These are phyloP conservation scores for Phytophthora capsici DNA, from an alignment of 352 stramenopile species.

Conservation along the genomic window DNA sequence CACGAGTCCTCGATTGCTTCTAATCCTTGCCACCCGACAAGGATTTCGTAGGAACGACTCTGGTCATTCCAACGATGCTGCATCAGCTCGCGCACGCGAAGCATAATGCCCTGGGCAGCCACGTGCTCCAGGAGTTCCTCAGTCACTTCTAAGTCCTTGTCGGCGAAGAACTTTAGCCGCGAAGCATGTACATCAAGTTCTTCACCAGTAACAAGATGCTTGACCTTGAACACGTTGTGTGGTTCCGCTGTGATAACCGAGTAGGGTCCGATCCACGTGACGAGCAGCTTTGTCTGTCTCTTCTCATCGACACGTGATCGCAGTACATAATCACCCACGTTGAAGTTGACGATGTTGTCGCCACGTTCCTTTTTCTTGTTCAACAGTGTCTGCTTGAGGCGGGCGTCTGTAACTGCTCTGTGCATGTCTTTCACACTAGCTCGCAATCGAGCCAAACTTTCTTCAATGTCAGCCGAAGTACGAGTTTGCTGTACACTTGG, in stretches of 20 bases:
- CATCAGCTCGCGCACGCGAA: not conserved
- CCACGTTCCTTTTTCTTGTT: conserved; percentile 17
- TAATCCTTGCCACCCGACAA: conserved; percentile 21
- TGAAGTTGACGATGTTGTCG: conserved; percentile 28
- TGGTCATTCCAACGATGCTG: conserved; percentile 16
- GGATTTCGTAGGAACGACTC: conserved; percentile 16
- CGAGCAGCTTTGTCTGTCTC: no score
- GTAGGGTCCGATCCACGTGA: conserved; percentile 29
- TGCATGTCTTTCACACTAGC: conserved; percentile 21
- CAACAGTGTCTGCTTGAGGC: conserved; percentile 20
- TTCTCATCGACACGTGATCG: conserved; percentile 5
- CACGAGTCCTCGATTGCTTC: conserved; percentile 26
- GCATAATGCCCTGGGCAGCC: conserved; percentile 5
- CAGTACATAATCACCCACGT: conserved; percentile 23
- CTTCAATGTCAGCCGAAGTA: conserved; percentile 11
- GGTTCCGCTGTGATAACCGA: conserved; percentile 11
- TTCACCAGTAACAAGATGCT: conserved; percentile 22
- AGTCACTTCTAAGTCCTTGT: conserved; percentile 13
- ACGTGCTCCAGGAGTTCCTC: conserved; percentile 26
- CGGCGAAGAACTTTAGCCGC: conserved; percentile 23
- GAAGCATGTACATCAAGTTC: conserved; percentile 27
- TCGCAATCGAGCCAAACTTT: conserved; percentile 5
- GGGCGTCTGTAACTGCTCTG: conserved; percentile 8
- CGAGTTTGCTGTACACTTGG: conserved; percentile 1
- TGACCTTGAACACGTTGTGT: conserved; percentile 15